phyloP scores from a whole-genome alignment of 2,329 filamentous ascomycete species.

The Cordyceps tenuipes region DNA sequence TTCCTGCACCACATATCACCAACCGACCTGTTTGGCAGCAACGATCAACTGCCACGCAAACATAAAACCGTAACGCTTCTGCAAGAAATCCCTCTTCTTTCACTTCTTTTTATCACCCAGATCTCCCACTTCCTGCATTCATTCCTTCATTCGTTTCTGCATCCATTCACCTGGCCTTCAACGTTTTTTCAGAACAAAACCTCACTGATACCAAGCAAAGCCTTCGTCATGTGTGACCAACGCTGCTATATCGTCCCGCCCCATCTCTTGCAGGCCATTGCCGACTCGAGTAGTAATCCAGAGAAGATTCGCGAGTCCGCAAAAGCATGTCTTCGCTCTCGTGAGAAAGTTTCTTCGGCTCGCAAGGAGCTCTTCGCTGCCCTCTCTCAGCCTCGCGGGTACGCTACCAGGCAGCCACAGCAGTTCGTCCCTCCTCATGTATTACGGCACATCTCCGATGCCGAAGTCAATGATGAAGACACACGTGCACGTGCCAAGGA shows the following conservation, averaged over 20 bases:
- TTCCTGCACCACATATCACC: background rate
- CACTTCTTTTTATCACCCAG: background rate
- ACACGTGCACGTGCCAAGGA: constrained; percentile 29
- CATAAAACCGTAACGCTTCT: constrained; percentile 1
- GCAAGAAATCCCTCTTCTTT: background rate
- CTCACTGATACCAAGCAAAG: background rate
- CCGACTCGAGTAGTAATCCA: constrained; percentile 29
- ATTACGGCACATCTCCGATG: constrained; percentile 30
- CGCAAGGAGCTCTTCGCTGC: constrained; percentile 28
- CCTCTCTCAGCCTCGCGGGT: constrained; percentile 25
- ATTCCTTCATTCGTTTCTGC: background rate
- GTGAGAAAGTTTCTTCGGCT: constrained; percentile 22
- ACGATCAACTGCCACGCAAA: constrained; percentile 1
- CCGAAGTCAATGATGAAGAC: constrained; percentile 29
- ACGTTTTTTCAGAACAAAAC: background rate
- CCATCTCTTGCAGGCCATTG: constrained; percentile 36
- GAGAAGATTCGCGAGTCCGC: constrained; percentile 29
- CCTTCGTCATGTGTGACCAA: constrained; percentile 9
- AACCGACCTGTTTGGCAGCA: background rate
- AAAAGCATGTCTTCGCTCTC: constrained; percentile 25
- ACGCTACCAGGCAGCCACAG: constrained; percentile 14
- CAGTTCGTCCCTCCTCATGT: constrained; percentile 33
- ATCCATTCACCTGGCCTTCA: background rate
- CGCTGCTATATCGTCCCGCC: constrained; percentile 37
- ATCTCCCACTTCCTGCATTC: background rate